Base-by-base conservation (phyloP, 2,329 filamentous ascomycete genomes). In the Cladosporium sphaerospermum region DNA sequence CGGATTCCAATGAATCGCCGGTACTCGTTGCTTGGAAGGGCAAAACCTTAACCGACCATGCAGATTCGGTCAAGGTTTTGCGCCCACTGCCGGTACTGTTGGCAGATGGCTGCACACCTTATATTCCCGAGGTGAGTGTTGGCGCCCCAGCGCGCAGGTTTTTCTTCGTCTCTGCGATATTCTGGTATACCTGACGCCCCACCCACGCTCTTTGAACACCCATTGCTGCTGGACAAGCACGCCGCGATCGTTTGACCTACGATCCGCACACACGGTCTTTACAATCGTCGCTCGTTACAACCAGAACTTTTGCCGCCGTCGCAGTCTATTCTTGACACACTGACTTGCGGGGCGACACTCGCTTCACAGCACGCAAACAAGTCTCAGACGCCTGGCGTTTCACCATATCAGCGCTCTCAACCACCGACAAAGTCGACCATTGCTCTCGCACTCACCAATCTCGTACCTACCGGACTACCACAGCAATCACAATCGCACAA, bases 371-470 rank as follows among this genome's bases (percentile, higher is more conserved):
- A 13, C 8, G 16, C 36, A 14, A 39, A 39, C 34, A 43, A 28
- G 2, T 33, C 48, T 37, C 48, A 51, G 48, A 51, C 48, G 40
- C 40, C 48, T 43, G 48, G 32, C 51, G 44, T 53, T 53, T 53
- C 51, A 53, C 11, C 43, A 28, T 43, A 14, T 52, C 44, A 23
- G 40, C 40, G 23, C 19, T 44, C 49, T 28, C 23, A 28, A 28
- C 23, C 1, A 18, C 16, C 16, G 16, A 28, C 23, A 28, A 28
- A 5, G 23, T 28, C 23, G 7, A 28, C 23, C 23, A 28, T 7
- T 28, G 23, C 23, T 28, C 23, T 28, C 5, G 23, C 23, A 28
- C 23, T 7, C 23, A 28, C 5, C 1, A 28, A 5, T 28, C 5
- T 7, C 4, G 23, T 28, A 28, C 23, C 23, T 28, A 7, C 23